Conservation (phyloP, 179 eudicot species). For the Carnegiea gigantea region DNA sequence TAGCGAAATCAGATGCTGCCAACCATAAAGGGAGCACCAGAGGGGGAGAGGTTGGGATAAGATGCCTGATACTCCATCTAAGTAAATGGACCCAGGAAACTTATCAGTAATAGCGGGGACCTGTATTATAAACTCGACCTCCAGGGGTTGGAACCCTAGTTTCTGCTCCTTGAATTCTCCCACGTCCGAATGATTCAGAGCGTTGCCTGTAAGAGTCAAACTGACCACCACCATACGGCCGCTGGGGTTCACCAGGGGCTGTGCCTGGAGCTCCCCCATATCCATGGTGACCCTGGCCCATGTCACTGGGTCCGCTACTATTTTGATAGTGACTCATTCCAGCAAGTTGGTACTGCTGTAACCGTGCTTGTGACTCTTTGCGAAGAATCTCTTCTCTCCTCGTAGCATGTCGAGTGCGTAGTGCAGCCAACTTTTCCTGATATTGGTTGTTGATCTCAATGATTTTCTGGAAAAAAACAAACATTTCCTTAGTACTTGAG, state of each 20-base stretch:
- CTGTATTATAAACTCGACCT: constrained; percentile 66
- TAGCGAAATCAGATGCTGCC: neutral
- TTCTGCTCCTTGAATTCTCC: constrained; percentile 56
- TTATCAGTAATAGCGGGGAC: constrained; percentile 61
- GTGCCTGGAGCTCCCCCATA: constrained; percentile 36
- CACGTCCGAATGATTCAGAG: constrained; percentile 53
- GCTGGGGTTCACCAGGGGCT: constrained; percentile 45
- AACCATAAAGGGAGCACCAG: neutral
- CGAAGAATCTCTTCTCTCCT: constrained; percentile 69
- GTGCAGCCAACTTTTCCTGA: constrained; percentile 64
- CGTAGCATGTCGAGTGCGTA: constrained; percentile 58
- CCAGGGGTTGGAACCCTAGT: constrained; percentile 67
- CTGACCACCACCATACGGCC: constrained; percentile 45
- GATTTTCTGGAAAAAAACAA: constrained; percentile 57
- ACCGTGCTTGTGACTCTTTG: constrained; percentile 68
- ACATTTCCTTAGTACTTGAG: neutral
- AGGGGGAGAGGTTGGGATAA: neutral
- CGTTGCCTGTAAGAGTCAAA: constrained; percentile 66
- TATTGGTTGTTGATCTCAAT: constrained; percentile 64
- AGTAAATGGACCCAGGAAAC: neutral
- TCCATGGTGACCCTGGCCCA: constrained; percentile 40
- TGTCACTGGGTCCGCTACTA: constrained; percentile 42
- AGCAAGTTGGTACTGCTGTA: constrained; percentile 69
- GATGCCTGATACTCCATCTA: neutral
- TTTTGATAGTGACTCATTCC: constrained; percentile 39